Base-by-base conservation (phyloP, 2,329 filamentous ascomycete genomes). In the Microcera coccophila region DNA sequence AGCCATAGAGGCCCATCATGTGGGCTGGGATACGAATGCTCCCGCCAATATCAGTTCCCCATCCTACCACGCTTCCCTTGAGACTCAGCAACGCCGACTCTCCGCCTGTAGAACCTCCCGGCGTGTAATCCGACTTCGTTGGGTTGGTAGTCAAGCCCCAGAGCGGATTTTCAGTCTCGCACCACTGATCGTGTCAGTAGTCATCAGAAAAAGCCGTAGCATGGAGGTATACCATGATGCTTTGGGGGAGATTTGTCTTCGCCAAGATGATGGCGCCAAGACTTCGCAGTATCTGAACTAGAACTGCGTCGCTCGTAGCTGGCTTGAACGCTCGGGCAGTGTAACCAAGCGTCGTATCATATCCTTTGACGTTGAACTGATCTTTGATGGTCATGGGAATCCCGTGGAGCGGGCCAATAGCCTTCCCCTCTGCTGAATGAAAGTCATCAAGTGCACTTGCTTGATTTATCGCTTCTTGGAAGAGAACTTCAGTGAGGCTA, bases 301-400 rank as follows among this genome's bases (percentile, higher is more conserved):
- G 47, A 4, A 72, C 72, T 0, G 55, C 55, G 53, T 81, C 71
- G 8, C 74, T 64, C 0, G 47, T 43, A 2, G 76, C 75, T 1
- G 75, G 75, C 2, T 67, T 57, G 41, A 74, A 74, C 0, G 74
- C 68, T 36, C 67, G 65, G 8, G 66, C 68, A 2, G 79, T 73
- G 49, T 82, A 82, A 5, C 80, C 80, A 3, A 83, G 61, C 0
- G 80, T 81, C 0, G 73, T 73, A 40, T 82, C 76, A 3, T 72
- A 58, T 2, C 76, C 79, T 44, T 73, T 73, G 32, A 84, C 65
- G 18, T 82, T 74, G 60, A 83, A 84, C 12, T 79, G 77, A 39
- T 84, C 81, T 56, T 84, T 84, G 0, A 61, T 7, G 1, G 54
- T 59, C 3, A 61, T 31, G 0, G 55, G 55, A 1, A 61, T 17